Evolutionary conservation across 108 stramenopile species (phyloP).

Genomic region (Stephanodiscus minutulus): DNA sequence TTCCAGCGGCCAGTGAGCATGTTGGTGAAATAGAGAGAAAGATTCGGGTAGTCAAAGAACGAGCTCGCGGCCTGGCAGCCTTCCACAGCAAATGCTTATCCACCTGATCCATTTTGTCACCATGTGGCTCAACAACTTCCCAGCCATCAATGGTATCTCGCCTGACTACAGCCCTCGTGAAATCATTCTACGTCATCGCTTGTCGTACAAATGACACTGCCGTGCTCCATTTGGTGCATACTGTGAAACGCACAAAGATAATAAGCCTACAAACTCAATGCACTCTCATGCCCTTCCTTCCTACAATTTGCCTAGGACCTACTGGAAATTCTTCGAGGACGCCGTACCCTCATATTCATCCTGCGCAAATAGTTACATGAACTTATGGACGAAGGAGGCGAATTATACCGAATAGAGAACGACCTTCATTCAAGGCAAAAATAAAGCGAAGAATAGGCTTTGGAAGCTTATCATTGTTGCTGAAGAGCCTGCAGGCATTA

Average conservation of each 20-base stretch:
- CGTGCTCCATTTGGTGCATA: constrained; percentile 5
- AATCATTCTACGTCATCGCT: constrained; percentile 9
- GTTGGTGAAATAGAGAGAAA: constrained; percentile 49
- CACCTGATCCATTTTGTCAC: constrained; percentile 13
- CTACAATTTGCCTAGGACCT: constrained; percentile 21
- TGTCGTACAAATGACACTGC: background rate
- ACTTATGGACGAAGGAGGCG: no score
- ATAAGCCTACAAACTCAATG: background rate
- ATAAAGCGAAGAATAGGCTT: no score
- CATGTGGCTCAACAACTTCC: constrained; percentile 41
- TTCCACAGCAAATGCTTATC: constrained; percentile 28
- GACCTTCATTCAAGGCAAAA: no score
- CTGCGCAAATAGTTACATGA: no score
- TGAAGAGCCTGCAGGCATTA: no score
- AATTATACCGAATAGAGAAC: no score
- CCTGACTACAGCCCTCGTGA: constrained; percentile 16
- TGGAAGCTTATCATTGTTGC: no score
- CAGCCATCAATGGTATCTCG: constrained; percentile 9
- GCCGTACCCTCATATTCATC: no score
- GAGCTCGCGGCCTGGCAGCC: constrained; percentile 12
- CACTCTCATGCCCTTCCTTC: background rate
- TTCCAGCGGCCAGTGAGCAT: constrained; percentile 33
- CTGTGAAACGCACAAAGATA: constrained; percentile 13
- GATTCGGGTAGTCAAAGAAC: constrained; percentile 46
- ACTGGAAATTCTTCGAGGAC: no score